Conservation (phyloP, 1,139 yeast genomes). For the Taphrina communis region DNA sequence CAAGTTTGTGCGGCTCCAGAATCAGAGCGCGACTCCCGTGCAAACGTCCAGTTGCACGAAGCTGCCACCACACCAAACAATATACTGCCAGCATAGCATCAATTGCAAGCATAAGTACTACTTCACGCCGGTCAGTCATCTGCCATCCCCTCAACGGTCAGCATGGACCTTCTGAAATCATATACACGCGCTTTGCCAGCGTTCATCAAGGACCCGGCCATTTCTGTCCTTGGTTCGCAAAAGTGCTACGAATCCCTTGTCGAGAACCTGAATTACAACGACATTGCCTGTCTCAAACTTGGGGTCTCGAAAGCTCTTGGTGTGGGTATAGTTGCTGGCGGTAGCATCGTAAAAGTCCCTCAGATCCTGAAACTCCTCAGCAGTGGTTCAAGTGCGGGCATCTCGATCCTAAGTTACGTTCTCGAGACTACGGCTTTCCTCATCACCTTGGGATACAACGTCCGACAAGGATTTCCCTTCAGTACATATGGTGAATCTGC, state of each 20-base stretch:
- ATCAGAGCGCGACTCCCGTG: conserved; percentile 3
- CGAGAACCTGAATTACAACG: conserved; percentile 30
- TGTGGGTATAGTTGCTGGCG: conserved; percentile 52
- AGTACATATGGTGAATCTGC: conserved; percentile 57
- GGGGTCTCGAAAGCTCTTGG: conserved; percentile 48
- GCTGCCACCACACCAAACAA: too few relatives aligned
- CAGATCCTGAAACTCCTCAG: conserved; percentile 52
- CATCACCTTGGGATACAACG: conserved; percentile 55
- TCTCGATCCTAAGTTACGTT: conserved; percentile 52
- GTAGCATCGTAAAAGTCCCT: conserved; percentile 54
- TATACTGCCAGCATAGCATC: too few relatives aligned
- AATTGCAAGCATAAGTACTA: too few relatives aligned
- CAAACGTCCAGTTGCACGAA: too few relatives aligned
- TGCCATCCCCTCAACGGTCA: too few relatives aligned
- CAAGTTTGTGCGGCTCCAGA: neutral
- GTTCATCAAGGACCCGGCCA: conserved; percentile 30
- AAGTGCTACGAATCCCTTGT: conserved; percentile 33
- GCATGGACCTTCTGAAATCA: conserved; percentile 13
- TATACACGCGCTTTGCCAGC: conserved; percentile 21
- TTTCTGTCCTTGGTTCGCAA: conserved; percentile 28
- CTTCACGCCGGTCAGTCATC: too few relatives aligned
- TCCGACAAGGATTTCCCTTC: conserved; percentile 55
- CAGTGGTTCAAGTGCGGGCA: conserved; percentile 52
- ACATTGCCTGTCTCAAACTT: conserved; percentile 35
- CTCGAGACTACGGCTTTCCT: conserved; percentile 55